These are phyloP conservation scores for Pyricularia grisea DNA, from an alignment of 2,329 filamentous ascomycete species.

Conservation along the genomic window DNA sequence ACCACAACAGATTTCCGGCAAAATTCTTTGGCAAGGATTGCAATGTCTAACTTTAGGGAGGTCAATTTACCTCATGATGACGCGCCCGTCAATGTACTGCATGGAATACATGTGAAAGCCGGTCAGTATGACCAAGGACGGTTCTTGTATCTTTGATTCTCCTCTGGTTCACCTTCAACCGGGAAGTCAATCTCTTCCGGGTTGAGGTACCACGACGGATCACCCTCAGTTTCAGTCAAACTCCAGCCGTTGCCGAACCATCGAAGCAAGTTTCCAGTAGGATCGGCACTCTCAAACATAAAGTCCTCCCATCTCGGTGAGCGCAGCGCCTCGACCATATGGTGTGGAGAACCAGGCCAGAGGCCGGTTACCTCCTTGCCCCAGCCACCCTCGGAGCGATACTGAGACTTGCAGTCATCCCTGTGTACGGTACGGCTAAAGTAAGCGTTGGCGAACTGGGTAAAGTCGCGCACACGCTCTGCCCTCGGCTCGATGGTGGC, in stretches of 20 bases:
- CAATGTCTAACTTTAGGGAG: conserved; percentile 8
- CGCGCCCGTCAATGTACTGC: background rate
- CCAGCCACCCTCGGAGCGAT: conserved; percentile 32
- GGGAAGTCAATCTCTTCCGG: conserved; percentile 25
- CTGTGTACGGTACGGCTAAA: conserved; percentile 38
- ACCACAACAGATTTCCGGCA: background rate
- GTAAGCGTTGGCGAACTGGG: conserved; percentile 34
- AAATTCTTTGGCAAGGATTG: conserved; percentile 8
- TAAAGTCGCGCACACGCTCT: conserved; percentile 35
- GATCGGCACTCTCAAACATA: conserved; percentile 24
- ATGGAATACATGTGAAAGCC: background rate
- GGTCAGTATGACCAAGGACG: conserved; percentile 25
- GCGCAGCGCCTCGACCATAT: conserved; percentile 30
- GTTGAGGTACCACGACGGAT: conserved; percentile 31
- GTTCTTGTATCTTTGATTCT: conserved; percentile 21
- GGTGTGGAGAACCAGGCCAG: conserved; percentile 35
- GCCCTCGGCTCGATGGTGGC: conserved; percentile 31
- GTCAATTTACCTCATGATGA: background rate
- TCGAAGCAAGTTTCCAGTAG: conserved; percentile 20
- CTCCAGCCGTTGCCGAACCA: conserved; percentile 35
- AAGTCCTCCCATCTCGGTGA: conserved; percentile 37
- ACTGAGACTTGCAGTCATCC: conserved; percentile 43
- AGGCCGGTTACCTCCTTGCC: conserved; percentile 29
- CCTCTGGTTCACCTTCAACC: conserved; percentile 23
- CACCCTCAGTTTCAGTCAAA: conserved; percentile 23